Conservation (phyloP, 257 asterid species). For the Avicennia marina region DNA sequence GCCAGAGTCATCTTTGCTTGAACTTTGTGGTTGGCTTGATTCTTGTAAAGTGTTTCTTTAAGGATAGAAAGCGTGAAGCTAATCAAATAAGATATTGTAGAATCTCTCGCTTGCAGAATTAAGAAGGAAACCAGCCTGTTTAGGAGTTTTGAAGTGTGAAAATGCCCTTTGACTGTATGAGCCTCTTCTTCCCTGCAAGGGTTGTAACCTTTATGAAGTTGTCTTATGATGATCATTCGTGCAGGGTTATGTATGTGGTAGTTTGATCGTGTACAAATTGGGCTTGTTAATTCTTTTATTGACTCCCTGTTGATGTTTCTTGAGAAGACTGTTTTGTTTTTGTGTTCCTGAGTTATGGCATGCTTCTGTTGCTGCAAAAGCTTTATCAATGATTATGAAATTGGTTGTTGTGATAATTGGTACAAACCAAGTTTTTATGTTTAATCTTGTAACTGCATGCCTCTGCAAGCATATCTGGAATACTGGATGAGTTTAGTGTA, state of each 20-base stretch:
- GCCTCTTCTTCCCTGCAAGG: constrained; percentile 2
- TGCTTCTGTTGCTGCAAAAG: not conserved
- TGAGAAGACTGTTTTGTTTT: not conserved
- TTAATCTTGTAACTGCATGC: no score
- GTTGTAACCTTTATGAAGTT: not conserved
- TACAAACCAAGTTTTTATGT: not conserved
- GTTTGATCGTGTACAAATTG: not conserved
- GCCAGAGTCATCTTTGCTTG: constrained; percentile 21
- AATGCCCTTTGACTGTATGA: constrained; percentile 2
- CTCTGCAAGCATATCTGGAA: not conserved
- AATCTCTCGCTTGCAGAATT: not conserved
- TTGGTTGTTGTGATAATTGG: not conserved
- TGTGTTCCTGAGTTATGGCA: not conserved
- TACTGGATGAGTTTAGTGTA: no score
- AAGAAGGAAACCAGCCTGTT: not conserved
- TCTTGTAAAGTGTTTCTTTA: constrained; percentile 24
- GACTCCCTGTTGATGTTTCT: no score
- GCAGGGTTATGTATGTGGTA: not conserved
- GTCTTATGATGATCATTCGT: not conserved
- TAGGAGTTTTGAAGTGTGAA: not conserved
- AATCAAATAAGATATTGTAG: constrained; percentile 12
- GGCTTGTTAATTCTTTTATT: no score
- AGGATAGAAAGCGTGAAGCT: constrained; percentile 19
- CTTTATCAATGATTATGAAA: not conserved
- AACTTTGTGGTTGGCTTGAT: constrained; percentile 26